Base-by-base conservation (phyloP, 2,329 filamentous ascomycete genomes). In the Trichoderma polysporum region DNA sequence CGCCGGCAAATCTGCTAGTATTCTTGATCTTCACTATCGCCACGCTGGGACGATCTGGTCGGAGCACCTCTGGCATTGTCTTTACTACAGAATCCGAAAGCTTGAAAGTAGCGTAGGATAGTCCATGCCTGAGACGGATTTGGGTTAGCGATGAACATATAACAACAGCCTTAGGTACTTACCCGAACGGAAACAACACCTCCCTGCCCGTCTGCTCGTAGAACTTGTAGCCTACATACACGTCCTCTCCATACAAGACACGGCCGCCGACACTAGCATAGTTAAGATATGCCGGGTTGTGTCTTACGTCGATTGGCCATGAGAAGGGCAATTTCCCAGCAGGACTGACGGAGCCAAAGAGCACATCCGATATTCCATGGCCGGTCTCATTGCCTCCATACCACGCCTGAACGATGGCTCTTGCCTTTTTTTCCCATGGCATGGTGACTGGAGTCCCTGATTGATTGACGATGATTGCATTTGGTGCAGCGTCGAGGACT, bases 201-300 rank as follows among this genome's bases (percentile, higher is more conserved):
- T 60, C 41, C 29, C 57, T 49, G 29, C 33, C 57, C 13, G 57
- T 60, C n/a, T 60, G 49, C 4, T 60, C 57, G 19, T 60, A 60
- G 10, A 60, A 60, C 29, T 37, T 60, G 41, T 60, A 60, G 29
- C 57, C 57, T 9, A 60, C 57, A 49, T 49, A 60, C 29, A 49
- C 29, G 35, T 60, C 57, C 29, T 60, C 57, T 35, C 57, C 57
- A 17, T 60, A 60, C 57, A 60, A 50, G 17, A 60, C 57, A 10
- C 57, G 57, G 0, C 57, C 57, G 2, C 57, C 57, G 19, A 60
- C 57, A 27, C 57, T 60, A n/a, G 57, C 57, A 7, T 60, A 60
- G 41, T 60, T 60, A 19, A 60, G 57, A 12, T 60, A 60, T 10
- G 57, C 57, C 8, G 57, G 57, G 3, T 60, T 60, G 5, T 60